Evolutionary conservation across 73 alveolate species (phyloP).

Genomic region (Paramecium caudatum): DNA sequence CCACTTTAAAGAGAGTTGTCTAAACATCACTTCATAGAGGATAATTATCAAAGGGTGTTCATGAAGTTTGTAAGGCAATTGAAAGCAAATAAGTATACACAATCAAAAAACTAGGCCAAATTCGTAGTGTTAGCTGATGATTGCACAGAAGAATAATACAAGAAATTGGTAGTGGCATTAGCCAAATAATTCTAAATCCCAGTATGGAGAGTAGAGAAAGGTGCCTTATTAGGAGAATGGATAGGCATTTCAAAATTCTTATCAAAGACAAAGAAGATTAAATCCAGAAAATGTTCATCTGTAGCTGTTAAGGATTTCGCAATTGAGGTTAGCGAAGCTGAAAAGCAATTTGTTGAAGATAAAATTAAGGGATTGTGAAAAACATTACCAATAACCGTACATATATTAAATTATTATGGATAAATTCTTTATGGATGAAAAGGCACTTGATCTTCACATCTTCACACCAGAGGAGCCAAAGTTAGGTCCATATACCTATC

Average conservation of each 20-base stretch:
- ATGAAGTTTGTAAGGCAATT: conserved; percentile 68
- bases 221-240: conserved; percentile 66
- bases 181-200: conserved; percentile 52
- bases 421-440: conserved; percentile 62
- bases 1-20: conserved; percentile 57
- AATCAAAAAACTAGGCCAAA: conserved; percentile 25
- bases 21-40: conserved; percentile 66
- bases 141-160: conserved; percentile 47
- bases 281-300: conserved; percentile 64
- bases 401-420: conserved; percentile 55
- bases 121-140: conserved; percentile 66
- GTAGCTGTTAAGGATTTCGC: conserved; percentile 63
- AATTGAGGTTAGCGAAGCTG: conserved; percentile 41
- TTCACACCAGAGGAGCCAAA: conserved; percentile 57
- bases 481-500: conserved; percentile 45
- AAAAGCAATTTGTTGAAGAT: conserved; percentile 36
- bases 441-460: not conserved
- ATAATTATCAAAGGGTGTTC: conserved; percentile 64
- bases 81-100: conserved; percentile 60
- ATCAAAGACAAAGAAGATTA: conserved; percentile 56
- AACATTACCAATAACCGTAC: not conserved
- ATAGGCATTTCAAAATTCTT: conserved; percentile 65
- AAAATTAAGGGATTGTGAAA: conserved; percentile 64
- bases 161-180: conserved; percentile 60
- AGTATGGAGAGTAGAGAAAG: conserved; percentile 61